Percentiles rank a stretch among this genome's conserved stretches.
Conservation (phyloP, 169 alveolate species). For the Eimeria praecox region DNA sequence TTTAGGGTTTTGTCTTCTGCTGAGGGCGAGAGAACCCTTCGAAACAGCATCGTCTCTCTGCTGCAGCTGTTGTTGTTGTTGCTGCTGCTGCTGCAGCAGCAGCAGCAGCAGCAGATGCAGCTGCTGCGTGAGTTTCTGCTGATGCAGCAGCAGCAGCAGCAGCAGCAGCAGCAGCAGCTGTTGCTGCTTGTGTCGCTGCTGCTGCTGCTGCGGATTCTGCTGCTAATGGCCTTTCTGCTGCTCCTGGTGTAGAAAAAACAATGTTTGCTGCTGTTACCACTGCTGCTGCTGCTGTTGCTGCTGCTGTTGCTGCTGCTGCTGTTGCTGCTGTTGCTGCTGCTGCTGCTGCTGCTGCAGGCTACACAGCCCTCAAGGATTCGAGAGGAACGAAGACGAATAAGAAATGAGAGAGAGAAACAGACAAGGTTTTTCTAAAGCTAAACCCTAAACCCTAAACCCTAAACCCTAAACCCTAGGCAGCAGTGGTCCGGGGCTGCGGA, state of each 20-base stretch:
- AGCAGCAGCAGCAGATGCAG: not conserved
- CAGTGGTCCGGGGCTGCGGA: not conserved
- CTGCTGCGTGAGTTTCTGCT: not conserved
- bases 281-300: constrained; percentile 1
- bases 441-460: not conserved
- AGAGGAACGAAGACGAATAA: not conserved
- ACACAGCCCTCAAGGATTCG: not conserved
- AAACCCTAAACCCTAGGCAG: not conserved
- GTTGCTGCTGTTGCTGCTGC: not conserved
- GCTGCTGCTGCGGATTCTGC: not conserved
- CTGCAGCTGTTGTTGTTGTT: constrained; percentile 25
- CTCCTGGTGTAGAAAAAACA: not conserved
- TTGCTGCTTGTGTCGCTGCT: not conserved
- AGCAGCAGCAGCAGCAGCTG: not conserved
- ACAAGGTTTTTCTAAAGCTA: not conserved
- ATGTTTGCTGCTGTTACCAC: not conserved
- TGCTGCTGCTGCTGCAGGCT: not conserved
- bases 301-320: not conserved
- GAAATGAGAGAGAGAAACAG: not conserved
- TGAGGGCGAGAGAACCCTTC: too few relatives aligned
- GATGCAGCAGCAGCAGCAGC: not conserved
- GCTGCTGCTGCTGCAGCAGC: not conserved
- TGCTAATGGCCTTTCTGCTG: not conserved
- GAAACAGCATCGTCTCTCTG: not conserved
- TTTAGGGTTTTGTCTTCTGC: not conserved